These are phyloP conservation scores for Raphanus hybrid DNA, from an alignment of 441 rosid species.

Conservation along the genomic window DNA sequence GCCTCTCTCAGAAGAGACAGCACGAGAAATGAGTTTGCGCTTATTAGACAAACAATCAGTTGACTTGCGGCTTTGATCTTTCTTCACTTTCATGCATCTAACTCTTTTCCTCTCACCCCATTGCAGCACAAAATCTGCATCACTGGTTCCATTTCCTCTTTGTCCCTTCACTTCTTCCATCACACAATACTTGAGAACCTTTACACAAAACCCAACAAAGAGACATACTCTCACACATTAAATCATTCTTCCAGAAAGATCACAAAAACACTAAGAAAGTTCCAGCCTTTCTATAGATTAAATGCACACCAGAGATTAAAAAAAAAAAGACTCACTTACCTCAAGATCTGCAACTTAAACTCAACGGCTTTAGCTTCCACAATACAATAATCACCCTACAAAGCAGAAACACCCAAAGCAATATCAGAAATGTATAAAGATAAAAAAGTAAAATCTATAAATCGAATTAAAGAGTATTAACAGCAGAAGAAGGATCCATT, in stretches of 20 bases:
- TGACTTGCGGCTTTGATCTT: conserved; percentile 54
- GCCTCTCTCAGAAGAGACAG: conserved; percentile 53
- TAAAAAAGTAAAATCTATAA: not conserved
- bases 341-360: conserved; percentile 55
- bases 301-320: conserved; percentile 19
- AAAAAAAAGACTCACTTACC: conserved; percentile 42
- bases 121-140: conserved; percentile 80
- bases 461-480: conserved; percentile 10
- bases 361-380: conserved; percentile 19
- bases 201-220: not conserved
- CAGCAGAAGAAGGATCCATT: conserved; percentile 12
- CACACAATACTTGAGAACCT: conserved; percentile 9
- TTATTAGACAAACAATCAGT: conserved; percentile 55
- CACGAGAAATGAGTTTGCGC: conserved; percentile 58
- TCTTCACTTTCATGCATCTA: conserved; percentile 79
- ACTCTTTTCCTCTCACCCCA: conserved; percentile 92
- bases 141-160: conserved; percentile 50
- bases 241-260: not conserved
- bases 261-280: not conserved
- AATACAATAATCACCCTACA: conserved; percentile 48
- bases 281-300: not conserved
- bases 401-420: conserved; percentile 1
- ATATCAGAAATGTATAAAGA: too few species aligned
- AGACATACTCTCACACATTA: not conserved
- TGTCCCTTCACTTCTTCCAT: conserved; percentile 75